phyloP scores from a whole-genome alignment of 1,284 basidiomycete genomes.

The Rhodofomes roseus region DNA sequence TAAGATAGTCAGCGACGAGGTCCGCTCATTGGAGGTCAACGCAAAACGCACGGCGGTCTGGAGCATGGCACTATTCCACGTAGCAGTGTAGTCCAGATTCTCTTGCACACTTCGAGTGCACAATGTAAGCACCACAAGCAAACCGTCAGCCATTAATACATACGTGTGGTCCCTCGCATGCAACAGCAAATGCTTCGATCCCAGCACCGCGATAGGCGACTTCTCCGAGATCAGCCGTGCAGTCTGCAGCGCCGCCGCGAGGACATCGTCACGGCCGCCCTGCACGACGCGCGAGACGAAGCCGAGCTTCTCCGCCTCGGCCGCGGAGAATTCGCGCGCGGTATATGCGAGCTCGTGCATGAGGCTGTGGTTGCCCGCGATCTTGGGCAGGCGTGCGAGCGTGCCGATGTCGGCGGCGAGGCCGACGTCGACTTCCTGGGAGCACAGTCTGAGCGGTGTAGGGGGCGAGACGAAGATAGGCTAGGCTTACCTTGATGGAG shows the following conservation, averaged over 20 bases:
- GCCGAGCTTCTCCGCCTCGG: conserved; percentile 72
- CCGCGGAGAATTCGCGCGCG: conserved; percentile 65
- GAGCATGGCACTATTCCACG: conserved; percentile 73
- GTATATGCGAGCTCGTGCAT: conserved; percentile 81
- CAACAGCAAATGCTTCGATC: conserved; percentile 76
- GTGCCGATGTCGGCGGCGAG: conserved; percentile 91
- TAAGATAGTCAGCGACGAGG: not conserved
- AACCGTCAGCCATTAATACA: not conserved
- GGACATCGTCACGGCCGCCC: conserved; percentile 59
- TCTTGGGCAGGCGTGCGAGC: conserved; percentile 81
- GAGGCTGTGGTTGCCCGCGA: conserved; percentile 78
- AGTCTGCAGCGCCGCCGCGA: conserved; percentile 59
- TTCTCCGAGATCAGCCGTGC: conserved; percentile 72
- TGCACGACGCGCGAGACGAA: conserved; percentile 74
- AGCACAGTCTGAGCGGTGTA: not conserved
- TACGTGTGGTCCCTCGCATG: conserved; percentile 79
- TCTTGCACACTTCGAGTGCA: conserved; percentile 59
- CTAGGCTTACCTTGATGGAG: conserved; percentile 68
- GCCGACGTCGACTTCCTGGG: conserved; percentile 86
- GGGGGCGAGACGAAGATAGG: not conserved
- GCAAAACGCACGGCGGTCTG: conserved; percentile 57
- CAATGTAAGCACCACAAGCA: not conserved
- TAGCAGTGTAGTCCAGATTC: conserved; percentile 75
- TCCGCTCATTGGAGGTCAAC: not conserved
- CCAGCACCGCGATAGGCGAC: conserved; percentile 77